Evolutionary conservation across 2,329 filamentous ascomycete species (phyloP).

Genomic region (Tolypocladium sp.): DNA sequence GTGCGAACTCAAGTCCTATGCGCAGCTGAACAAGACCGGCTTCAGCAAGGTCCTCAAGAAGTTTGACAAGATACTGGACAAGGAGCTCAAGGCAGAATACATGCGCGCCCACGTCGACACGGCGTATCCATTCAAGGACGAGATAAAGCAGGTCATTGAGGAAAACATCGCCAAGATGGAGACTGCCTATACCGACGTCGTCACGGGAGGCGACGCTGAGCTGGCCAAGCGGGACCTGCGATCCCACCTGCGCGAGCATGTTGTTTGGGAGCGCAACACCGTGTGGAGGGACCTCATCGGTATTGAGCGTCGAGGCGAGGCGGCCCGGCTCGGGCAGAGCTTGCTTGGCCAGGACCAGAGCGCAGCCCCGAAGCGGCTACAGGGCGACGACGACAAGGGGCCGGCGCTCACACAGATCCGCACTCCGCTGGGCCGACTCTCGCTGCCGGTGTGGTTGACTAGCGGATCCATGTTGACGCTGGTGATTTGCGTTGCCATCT

Average conservation of each 20-base stretch:
- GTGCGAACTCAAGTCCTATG: conserved; percentile 91
- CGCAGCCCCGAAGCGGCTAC: conserved; percentile 58
- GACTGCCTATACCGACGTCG: conserved; percentile 67
- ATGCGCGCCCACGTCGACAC: conserved; percentile 64
- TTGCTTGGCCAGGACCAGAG: conserved; percentile 69
- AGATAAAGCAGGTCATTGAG: conserved; percentile 62
- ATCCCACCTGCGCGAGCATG: conserved; percentile 86
- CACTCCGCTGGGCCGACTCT: conserved; percentile 73
- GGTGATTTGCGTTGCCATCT: conserved; percentile 60
- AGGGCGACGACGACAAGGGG: conserved; percentile 70
- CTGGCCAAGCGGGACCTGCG: conserved; percentile 78
- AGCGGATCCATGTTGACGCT: conserved; percentile 74
- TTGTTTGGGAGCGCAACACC: conserved; percentile 97
- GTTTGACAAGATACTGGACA: conserved; percentile 92
- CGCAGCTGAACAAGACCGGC: conserved; percentile 92
- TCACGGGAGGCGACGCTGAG: conserved; percentile 70
- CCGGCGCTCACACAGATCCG: conserved; percentile 56
- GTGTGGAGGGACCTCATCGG: conserved; percentile 99
- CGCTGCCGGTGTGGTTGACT: conserved; percentile 72
- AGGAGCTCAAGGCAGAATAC: conserved; percentile 68
- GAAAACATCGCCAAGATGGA: conserved; percentile 69
- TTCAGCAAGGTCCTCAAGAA: conserved; percentile 97
- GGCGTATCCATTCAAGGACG: conserved; percentile 71
- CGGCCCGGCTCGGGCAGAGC: conserved; percentile 80
- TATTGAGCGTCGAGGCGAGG: conserved; percentile 90